These are phyloP conservation scores for Dactylellina sp. DNA, from an alignment of 2,329 filamentous ascomycete genomes.

Conservation along the genomic window DNA sequence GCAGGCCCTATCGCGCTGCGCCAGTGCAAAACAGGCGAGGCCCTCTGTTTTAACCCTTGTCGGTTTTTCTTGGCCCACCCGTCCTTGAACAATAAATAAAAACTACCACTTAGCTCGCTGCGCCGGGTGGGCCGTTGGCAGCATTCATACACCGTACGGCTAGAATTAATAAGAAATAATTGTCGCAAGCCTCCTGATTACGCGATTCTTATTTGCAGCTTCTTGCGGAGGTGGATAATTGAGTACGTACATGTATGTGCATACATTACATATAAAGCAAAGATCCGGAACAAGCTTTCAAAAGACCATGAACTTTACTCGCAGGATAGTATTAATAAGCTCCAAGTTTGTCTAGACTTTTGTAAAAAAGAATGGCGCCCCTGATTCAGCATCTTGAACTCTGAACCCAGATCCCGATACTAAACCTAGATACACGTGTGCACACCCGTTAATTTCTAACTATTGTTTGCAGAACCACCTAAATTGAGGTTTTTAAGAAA, in stretches of 20 bases:
- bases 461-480: too few relatives aligned
- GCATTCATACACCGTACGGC: neutral
- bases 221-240: neutral
- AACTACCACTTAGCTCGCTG: too few relatives aligned
- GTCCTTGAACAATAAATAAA: conserved; percentile 39
- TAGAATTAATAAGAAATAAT: neutral
- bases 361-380: neutral
- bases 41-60: conserved; percentile 6
- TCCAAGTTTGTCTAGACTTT: too few relatives aligned
- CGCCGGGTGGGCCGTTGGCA: neutral
- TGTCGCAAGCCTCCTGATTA: conserved; percentile 26
- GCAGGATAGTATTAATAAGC: too few relatives aligned
- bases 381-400: conserved; percentile 16
- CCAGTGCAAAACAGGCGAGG: conserved; percentile 9
- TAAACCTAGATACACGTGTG: conserved; percentile 3
- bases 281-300: too few relatives aligned
- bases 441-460: neutral
- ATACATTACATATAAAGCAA: too few relatives aligned
- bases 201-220: conserved; percentile 48
- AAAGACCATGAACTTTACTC: too few relatives aligned
- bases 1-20: conserved; percentile 1
- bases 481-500: too few relatives aligned
- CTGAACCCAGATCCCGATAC: too few relatives aligned
- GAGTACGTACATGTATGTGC: too few relatives aligned
- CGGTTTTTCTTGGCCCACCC: neutral